Conservation (phyloP, 1,139 yeast genomes). For the Scheffersomyces insectosa region DNA sequence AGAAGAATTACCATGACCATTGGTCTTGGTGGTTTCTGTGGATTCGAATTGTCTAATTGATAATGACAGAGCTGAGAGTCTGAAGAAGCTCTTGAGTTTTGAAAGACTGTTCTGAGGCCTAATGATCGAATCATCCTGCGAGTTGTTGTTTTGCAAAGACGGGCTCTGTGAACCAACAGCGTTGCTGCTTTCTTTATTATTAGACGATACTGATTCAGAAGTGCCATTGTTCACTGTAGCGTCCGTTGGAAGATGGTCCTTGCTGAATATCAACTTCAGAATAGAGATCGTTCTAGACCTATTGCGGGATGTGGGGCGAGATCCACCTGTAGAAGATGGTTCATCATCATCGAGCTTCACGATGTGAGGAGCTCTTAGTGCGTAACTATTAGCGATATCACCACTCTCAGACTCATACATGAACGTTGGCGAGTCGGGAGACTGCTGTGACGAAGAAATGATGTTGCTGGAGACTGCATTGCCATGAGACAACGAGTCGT, state of each 20-base stretch:
- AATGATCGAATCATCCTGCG: background rate
- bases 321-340: too few species aligned
- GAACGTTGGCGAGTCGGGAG: too few species aligned
- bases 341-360: conserved; percentile 8
- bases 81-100: conserved; percentile 15
- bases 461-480: too few species aligned
- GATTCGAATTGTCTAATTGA: background rate
- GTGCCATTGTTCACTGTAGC: background rate
- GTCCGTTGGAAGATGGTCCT: conserved; percentile 9
- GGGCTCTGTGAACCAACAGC: background rate
- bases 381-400: conserved; percentile 1
- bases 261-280: conserved; percentile 17
- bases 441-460: too few species aligned
- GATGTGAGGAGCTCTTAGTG: conserved; percentile 9
- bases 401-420: background rate
- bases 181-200: background rate
- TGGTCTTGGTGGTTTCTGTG: background rate
- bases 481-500: too few species aligned
- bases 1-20: background rate
- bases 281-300: conserved; percentile 20
- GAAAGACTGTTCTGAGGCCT: conserved; percentile 13
- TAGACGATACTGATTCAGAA: background rate
- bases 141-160: conserved; percentile 5
- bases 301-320: conserved; percentile 4
- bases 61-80: conserved; percentile 9